A percentile compares a stretch with the other conserved stretches of the same genome.
Conservation (phyloP, 345 rosid genomes). For the Reutealis trisperma region DNA sequence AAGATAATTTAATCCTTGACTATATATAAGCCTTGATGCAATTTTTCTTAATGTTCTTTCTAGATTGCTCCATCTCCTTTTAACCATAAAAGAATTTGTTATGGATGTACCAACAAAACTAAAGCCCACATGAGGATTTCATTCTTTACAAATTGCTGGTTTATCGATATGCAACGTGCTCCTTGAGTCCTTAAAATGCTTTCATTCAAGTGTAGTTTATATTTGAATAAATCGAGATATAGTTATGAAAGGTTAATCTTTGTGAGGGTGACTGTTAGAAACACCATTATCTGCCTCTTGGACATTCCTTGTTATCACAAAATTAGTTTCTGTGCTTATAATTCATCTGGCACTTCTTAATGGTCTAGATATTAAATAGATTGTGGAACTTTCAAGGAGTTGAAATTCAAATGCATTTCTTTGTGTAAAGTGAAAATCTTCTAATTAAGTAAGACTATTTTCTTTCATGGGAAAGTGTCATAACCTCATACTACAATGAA, state of each 20-base stretch:
- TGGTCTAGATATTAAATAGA: neutral
- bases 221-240: constrained; percentile 9
- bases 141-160: constrained; percentile 86
- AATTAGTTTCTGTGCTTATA: neutral
- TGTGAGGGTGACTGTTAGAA: neutral
- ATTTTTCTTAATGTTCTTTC: constrained; percentile 23
- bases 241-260: neutral
- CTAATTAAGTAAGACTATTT: constrained; percentile 6
- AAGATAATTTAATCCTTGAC: constrained; percentile 2
- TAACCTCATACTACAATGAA: constrained; percentile 97
- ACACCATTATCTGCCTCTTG: neutral
- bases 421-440: neutral
- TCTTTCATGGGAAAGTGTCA: constrained; percentile 60
- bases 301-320: neutral
- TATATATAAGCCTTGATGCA: constrained; percentile 4
- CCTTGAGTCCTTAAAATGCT: constrained; percentile 92
- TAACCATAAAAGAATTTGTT: constrained; percentile 91
- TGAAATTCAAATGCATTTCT: neutral
- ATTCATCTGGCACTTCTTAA: constrained; percentile 11
- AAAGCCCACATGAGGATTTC: constrained; percentile 95
- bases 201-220: constrained; percentile 67
- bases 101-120: constrained; percentile 84
- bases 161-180: constrained; percentile 97
- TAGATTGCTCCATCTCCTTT: constrained; percentile 88
- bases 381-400: constrained; percentile 1